Base-by-base conservation (phyloP, 352 stramenopile genomes). In the Globisporangium mamillatum region DNA sequence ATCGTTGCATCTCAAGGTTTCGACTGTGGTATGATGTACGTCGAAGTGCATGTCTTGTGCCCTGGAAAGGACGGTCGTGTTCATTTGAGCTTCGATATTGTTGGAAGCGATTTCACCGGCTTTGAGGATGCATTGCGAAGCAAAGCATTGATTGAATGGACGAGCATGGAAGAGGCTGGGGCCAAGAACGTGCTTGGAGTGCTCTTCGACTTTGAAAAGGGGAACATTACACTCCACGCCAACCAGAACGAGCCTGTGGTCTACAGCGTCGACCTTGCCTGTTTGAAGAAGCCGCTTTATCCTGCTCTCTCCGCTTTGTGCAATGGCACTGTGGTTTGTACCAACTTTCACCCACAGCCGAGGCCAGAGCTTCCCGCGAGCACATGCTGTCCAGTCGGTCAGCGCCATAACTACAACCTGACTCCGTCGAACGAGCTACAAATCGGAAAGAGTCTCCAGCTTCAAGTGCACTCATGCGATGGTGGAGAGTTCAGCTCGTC, bases 401-500 rank as follows among this genome's bases (percentile, higher is more conserved):
- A 81, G 55, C 63, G 72, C 22, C 55, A 78, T 50, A 89, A 89
- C 57, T 70, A 72, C n/a, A 72, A 82, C 16, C 59, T 80, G 10
- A 79, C 73, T 22, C 71, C 82, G 2, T 78, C 78, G 2, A 88
- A 84, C 48, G 86, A 93, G 20, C 65, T 90, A 2, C 88, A 94
- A 64, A 66, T 90, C 8, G 88, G 88, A 10, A 96, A 94, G 59
- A 66, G 67, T 8, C 70, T 94, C 55, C 75, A 91, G 22, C 77
- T 96, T 20, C 75, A 89, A 67, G 75, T 94, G 4, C 61, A 79
- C 38, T 84, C 68, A 6, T 93, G 86, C 59, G 87, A 96, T 44
- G 89, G 89, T 32, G 89, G 86, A 9, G 89, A 96, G 63, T 93
- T 94, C 61, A 95, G 86, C 58, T 77, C 70, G 18, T 93, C 86